Percentiles rank a stretch among this genome's conserved stretches.
phyloP scores from a whole-genome alignment of 352 stramenopile genomes.

The Globisporangium apiculatum region DNA sequence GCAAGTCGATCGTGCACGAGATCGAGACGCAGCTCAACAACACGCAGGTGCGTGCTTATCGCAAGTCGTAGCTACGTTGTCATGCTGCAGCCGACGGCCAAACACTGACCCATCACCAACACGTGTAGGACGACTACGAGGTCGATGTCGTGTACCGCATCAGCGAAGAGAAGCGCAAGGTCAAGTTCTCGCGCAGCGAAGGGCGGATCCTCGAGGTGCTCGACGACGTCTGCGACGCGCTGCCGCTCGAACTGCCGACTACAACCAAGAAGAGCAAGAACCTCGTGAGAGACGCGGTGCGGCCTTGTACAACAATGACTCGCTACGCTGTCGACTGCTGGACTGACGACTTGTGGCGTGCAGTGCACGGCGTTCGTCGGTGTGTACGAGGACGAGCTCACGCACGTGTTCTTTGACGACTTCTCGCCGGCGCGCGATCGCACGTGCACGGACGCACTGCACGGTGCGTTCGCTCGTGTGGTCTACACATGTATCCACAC shows the following conservation, averaged over 20 bases:
- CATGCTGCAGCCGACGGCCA: too few species aligned
- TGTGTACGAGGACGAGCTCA: constrained; percentile 78
- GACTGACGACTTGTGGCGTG: not conserved
- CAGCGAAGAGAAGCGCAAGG: constrained; percentile 83
- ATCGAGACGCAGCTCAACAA: constrained; percentile 79
- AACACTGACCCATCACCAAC: not conserved
- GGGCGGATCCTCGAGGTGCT: constrained; percentile 81
- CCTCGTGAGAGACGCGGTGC: constrained; percentile 53
- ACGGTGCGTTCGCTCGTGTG: constrained; percentile 23
- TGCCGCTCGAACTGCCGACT: constrained; percentile 32
- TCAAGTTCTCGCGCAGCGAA: constrained; percentile 79
- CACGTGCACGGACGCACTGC: constrained; percentile 41
- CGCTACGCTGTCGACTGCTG: not conserved
- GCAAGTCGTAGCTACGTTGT: too few species aligned
- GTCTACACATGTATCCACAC: too few species aligned
- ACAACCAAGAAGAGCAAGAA: constrained; percentile 44
- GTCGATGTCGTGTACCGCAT: constrained; percentile 82
- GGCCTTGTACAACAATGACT: not conserved
- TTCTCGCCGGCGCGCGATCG: constrained; percentile 54
- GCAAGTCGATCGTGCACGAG: constrained; percentile 74
- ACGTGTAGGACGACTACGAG: constrained; percentile 58
- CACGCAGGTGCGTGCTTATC: constrained; percentile 28
- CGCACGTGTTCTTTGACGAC: constrained; percentile 68
- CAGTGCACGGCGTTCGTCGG: constrained; percentile 77
- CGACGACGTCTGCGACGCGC: constrained; percentile 53